These are phyloP conservation scores for Exsudoporus frostii DNA, from an alignment of 768 basidiomycete species.

Conservation along the genomic window DNA sequence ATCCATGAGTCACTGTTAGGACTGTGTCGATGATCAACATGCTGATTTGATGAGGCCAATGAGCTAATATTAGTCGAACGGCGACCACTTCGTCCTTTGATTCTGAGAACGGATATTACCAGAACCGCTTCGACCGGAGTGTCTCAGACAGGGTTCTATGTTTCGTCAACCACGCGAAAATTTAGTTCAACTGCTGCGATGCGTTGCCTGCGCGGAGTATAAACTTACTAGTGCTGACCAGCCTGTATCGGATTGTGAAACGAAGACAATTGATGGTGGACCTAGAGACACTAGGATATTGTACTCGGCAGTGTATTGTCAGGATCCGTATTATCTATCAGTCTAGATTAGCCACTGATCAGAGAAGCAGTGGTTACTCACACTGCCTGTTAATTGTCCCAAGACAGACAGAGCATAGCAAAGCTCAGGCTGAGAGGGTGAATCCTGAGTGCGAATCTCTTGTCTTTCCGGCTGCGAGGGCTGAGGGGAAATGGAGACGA, in stretches of 20 bases:
- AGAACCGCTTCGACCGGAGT: background rate
- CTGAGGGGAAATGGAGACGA: conserved; percentile 17
- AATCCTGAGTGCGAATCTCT: conserved; percentile 21
- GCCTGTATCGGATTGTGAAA: conserved; percentile 1
- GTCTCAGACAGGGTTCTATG: background rate
- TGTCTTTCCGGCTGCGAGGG: conserved; percentile 10
- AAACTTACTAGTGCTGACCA: too few species aligned
- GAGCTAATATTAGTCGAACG: background rate
- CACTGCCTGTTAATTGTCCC: conserved; percentile 4
- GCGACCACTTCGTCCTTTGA: background rate
- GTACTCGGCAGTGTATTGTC: conserved; percentile 1
- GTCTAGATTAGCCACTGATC: conserved; percentile 2
- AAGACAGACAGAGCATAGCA: background rate
- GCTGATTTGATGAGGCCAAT: background rate
- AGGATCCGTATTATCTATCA: conserved; percentile 1
- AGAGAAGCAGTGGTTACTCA: conserved; percentile 1
- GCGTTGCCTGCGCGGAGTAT: background rate
- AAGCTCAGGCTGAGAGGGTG: conserved; percentile 9
- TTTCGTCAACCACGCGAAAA: background rate
- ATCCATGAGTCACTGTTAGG: too few species aligned
- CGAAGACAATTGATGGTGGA: background rate
- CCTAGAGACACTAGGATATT: background rate
- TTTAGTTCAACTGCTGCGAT: background rate
- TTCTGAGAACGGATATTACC: background rate
- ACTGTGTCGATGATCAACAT: background rate